These are phyloP conservation scores for Lodderomyces orthopsilosis DNA, from an alignment of 1,139 yeast genomes.

Conservation along the genomic window DNA sequence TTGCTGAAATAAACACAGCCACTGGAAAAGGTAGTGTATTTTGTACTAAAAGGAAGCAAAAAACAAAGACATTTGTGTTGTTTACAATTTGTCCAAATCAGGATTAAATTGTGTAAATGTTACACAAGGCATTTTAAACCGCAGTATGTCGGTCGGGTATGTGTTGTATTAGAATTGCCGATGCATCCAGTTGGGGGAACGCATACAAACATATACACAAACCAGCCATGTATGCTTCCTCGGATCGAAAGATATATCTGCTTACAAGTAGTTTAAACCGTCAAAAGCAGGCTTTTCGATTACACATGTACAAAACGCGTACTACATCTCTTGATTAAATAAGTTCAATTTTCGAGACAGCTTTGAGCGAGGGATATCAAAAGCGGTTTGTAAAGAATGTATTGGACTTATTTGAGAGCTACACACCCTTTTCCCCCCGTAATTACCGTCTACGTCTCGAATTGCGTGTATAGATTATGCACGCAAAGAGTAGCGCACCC, in stretches of 20 bases:
- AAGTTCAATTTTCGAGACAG: background rate
- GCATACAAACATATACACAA: background rate
- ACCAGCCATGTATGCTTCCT: background rate
- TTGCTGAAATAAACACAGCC: background rate
- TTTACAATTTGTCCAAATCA: background rate
- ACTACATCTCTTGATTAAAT: too few relatives aligned
- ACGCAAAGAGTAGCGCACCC: too few relatives aligned
- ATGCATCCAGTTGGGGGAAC: background rate
- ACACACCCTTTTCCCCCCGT: too few relatives aligned
- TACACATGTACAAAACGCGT: too few relatives aligned
- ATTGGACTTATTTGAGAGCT: too few relatives aligned
- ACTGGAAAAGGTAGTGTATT: conserved; percentile 1
- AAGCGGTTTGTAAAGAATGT: too few relatives aligned
- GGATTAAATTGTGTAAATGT: background rate
- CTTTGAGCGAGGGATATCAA: too few relatives aligned
- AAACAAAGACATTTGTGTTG: background rate
- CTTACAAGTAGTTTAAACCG: too few relatives aligned
- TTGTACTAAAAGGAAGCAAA: background rate
- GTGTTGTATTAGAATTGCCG: background rate
- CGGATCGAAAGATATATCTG: background rate
- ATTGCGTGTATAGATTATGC: too few relatives aligned
- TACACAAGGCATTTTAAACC: background rate
- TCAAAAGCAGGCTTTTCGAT: too few relatives aligned
- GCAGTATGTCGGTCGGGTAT: background rate
- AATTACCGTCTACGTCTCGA: too few relatives aligned